Base-by-base conservation (phyloP, 306 rosid species). In the Gillenia trifoliata region DNA sequence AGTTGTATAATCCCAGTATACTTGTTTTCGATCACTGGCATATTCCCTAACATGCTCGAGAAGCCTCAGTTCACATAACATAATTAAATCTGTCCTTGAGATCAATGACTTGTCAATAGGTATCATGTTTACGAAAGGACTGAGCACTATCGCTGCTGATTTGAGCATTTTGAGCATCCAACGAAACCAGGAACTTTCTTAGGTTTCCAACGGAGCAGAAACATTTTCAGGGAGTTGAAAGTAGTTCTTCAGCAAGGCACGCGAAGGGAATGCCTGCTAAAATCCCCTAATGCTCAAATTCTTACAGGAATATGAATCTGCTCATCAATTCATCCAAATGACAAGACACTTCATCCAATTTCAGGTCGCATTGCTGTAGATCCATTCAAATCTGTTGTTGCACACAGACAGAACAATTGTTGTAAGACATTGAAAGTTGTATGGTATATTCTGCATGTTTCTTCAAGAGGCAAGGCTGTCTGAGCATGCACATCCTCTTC, bases 391-490 rank as follows among this genome's bases (percentile, higher is more conserved):
- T 86, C 89, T 54, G 85, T 79, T 47, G 71, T 68, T 34, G 77
- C 83, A 85, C 87, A 84, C 40, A 75, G 89, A 86, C 64, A 71
- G 73, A 62, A 80, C 80, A 70, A 85, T 81, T 79, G 75, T 66
- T 88, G 90, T 29, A 88, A 82, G 72, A 78, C 65, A 61, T 66
- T 81, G 86, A 89, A 89, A 71, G 86, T 72, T 88, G 87, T 84
- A 88, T 62, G 90, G 90, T 16, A 82, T 74, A 64, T 74, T 84
- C 61, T n/a, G 92, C 90, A 80, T 86, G 90, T n/a, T 79, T 88
- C 87, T 84, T 88, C 92, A 19, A 88, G 74, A 23, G 92, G 92
- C 86, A 84, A 83, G 83, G 90, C 72, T 4, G 92, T 85, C 80
- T 80, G 86, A 57, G 81, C 78, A 55, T 76, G 69, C 80, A 64